phyloP scores from a whole-genome alignment of 2,329 filamentous ascomycete genomes.

The Neonectria sp. region DNA sequence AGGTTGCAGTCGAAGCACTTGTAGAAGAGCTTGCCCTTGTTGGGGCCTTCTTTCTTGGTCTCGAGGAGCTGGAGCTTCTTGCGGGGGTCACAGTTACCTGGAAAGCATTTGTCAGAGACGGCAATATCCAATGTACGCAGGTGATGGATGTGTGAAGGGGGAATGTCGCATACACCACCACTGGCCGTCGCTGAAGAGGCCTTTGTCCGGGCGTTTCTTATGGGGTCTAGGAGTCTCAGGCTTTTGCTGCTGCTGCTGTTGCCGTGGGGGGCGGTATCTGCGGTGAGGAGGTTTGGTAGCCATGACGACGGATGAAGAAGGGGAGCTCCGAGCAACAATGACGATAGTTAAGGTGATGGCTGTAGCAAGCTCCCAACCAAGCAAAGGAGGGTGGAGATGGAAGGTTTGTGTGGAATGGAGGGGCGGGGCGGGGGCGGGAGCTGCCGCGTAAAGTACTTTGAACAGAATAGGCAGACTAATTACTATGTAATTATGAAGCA shows the following conservation, averaged over 20 bases:
- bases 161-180: slow-evolving; percentile 55
- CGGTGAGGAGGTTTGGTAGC: slow-evolving; percentile 7
- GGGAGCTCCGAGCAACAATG: neutral
- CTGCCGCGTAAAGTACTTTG: neutral
- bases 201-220: slow-evolving; percentile 52
- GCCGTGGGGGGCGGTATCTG: slow-evolving; percentile 12
- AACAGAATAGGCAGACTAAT: too few relatives aligned
- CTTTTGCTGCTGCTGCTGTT: slow-evolving; percentile 13
- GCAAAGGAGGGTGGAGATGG: neutral
- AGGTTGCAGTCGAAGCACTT: slow-evolving; percentile 61
- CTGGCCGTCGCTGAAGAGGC: slow-evolving; percentile 51
- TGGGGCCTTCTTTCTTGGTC: slow-evolving; percentile 56
- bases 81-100: slow-evolving; percentile 62
- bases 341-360: neutral
- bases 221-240: slow-evolving; percentile 45
- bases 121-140: neutral
- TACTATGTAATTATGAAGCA: too few relatives aligned
- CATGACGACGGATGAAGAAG: slow-evolving; percentile 6
- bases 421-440: neutral
- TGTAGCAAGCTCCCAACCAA: too few relatives aligned
- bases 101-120: slow-evolving; percentile 1
- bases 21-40: slow-evolving; percentile 61
- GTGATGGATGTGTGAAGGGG: neutral
- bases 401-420: neutral
- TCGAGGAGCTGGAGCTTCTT: slow-evolving; percentile 53